Percentiles rank a stretch among this genome's conserved stretches.
Conservation (phyloP, 495 filamentous ascomycete species). For the Penicillium angulare region DNA sequence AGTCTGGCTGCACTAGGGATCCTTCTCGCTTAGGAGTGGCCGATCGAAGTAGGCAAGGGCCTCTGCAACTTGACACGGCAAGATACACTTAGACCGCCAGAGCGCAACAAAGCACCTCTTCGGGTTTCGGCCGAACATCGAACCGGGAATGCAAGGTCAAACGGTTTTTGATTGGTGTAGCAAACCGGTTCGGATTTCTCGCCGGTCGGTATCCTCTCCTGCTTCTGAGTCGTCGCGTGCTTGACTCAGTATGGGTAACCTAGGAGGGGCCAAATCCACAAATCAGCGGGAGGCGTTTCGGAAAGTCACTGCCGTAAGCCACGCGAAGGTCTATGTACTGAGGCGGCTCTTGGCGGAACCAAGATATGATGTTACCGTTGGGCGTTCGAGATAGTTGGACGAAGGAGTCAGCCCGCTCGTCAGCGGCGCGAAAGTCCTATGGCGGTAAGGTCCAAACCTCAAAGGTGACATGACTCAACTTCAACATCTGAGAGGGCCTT, state of each 20-base stretch:
- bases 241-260: too few species aligned
- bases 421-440: neutral
- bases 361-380: neutral
- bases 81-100: too few species aligned
- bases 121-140: too few species aligned
- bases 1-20: too few species aligned
- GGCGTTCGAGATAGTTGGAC: neutral
- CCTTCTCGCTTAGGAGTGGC: too few species aligned
- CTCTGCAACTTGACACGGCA: too few species aligned
- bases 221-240: too few species aligned
- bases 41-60: too few species aligned
- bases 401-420: neutral
- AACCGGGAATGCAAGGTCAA: neutral
- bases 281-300: slow-evolving; percentile 1
- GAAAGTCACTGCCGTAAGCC: neutral
- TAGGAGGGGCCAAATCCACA: neutral
- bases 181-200: too few species aligned
- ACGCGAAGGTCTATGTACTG: neutral
- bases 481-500: neutral
- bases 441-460: neutral
- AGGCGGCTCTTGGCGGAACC: neutral
- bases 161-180: too few species aligned
- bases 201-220: too few species aligned
- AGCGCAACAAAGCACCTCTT: too few species aligned
- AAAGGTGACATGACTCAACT: neutral